phyloP scores from a whole-genome alignment of 2,329 filamentous ascomycete genomes.

The Keithomyces neogunnii region DNA sequence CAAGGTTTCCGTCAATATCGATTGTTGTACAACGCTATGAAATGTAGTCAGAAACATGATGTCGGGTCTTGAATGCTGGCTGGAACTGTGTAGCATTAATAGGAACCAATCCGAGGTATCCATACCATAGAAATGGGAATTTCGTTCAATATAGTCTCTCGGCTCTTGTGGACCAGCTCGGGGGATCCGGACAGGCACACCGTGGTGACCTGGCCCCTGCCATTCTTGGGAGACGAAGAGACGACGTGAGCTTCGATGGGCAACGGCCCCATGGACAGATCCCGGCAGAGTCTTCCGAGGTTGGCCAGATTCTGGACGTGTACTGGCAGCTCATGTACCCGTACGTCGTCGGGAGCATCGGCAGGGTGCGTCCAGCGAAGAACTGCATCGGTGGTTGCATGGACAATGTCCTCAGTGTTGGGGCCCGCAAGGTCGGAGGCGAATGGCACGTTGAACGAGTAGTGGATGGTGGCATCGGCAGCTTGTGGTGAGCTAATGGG shows the following conservation, averaged over 20 bases:
- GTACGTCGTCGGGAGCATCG: slow-evolving; percentile 74
- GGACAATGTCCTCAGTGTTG: slow-evolving; percentile 88
- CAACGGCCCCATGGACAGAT: slow-evolving; percentile 62
- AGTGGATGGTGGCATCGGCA: slow-evolving; percentile 72
- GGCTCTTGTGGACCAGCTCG: slow-evolving; percentile 81
- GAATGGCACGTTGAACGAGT: slow-evolving; percentile 97
- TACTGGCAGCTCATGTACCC: slow-evolving; percentile 83
- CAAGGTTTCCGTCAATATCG: slow-evolving; percentile 84
- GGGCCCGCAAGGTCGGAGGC: slow-evolving; percentile 86
- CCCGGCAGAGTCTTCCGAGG: slow-evolving; percentile 70
- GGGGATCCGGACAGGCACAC: slow-evolving; percentile 84
- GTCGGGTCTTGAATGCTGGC: neutral
- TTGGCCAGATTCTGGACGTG: slow-evolving; percentile 80
- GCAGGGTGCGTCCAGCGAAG: slow-evolving; percentile 90
- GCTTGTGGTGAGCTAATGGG: slow-evolving; percentile 60
- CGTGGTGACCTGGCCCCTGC: slow-evolving; percentile 67
- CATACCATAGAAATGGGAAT: slow-evolving; percentile 88
- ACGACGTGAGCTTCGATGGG: slow-evolving; percentile 79
- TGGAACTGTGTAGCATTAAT: neutral
- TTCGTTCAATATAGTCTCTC: slow-evolving; percentile 82
- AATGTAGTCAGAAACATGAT: slow-evolving; percentile 9
- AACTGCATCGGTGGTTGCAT: slow-evolving; percentile 80
- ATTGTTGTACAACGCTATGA: slow-evolving; percentile 74
- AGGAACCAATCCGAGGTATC: slow-evolving; percentile 8
- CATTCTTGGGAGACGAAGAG: slow-evolving; percentile 67